Conservation (phyloP, 108 stramenopile genomes). For the Skeletonema grethae region DNA sequence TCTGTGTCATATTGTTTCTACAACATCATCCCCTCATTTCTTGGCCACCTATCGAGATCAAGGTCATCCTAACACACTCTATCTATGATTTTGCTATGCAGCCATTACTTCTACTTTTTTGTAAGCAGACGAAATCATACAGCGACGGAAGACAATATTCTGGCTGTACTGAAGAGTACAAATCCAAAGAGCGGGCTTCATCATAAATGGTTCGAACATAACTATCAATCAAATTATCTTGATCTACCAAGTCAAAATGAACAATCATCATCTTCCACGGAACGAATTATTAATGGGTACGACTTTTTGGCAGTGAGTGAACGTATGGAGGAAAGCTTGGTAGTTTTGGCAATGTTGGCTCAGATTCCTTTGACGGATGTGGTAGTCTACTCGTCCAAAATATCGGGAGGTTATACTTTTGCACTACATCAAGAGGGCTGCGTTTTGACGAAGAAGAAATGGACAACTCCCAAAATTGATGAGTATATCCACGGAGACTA, state of each 20-base stretch:
- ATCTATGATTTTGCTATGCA: not conserved
- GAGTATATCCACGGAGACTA: constrained; percentile 9
- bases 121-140: not conserved
- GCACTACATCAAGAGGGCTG: not conserved
- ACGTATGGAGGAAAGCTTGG: constrained; percentile 56
- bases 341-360: constrained; percentile 35
- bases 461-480: constrained; percentile 10
- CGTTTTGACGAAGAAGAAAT: not conserved
- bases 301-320: constrained; percentile 59
- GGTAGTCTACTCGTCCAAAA: too few species aligned
- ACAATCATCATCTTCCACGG: not conserved
- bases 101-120: not conserved
- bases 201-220: too few species aligned
- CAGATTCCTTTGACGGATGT: not conserved
- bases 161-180: too few species aligned
- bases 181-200: too few species aligned
- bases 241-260: not conserved
- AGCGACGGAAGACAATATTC: not conserved
- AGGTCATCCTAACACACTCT: not conserved
- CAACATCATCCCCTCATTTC: not conserved
- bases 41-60: not conserved
- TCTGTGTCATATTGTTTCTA: not conserved
- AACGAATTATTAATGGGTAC: constrained; percentile 35
- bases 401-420: too few species aligned
- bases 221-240: constrained; percentile 1